Percentiles rank a stretch among this genome's conserved stretches.
Evolutionary conservation across 305 asterid species (phyloP).

Genomic region (Rubia balearica): DNA sequence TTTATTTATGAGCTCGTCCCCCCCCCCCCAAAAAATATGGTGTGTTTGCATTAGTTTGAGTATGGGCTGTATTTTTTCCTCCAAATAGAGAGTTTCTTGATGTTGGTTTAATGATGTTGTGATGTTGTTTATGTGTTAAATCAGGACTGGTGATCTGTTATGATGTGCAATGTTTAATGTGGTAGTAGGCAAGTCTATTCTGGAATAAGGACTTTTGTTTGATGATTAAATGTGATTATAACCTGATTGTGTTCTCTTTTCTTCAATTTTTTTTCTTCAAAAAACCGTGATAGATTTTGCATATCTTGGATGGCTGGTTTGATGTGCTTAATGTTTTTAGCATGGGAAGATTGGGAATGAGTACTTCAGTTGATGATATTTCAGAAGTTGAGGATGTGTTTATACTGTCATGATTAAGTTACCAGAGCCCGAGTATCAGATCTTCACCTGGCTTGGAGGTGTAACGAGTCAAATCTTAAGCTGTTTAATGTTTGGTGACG

Average conservation of each 20-base stretch:
- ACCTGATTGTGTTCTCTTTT: neutral
- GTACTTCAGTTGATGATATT: neutral
- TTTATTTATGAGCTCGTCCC: no score
- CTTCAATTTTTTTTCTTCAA: no score
- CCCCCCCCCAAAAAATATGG: no score
- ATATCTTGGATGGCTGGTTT: neutral
- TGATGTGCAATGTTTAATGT: neutral
- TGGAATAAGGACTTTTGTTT: neutral
- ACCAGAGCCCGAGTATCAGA: neutral
- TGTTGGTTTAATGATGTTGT: no score
- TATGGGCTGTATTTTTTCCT: no score
- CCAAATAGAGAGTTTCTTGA: no score
- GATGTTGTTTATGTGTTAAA: no score
- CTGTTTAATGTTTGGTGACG: no score
- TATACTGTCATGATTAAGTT: neutral
- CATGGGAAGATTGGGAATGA: neutral
- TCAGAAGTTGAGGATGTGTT: neutral
- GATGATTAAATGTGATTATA: neutral
- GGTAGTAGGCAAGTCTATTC: neutral
- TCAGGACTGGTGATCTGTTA: neutral
- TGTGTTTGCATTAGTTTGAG: no score
- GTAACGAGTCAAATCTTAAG: neutral
- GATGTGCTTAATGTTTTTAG: neutral
- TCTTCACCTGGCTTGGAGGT: neutral
- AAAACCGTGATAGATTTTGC: no score